These are phyloP conservation scores for Saitozyma podzolica DNA, from an alignment of 768 basidiomycete genomes.

Conservation along the genomic window DNA sequence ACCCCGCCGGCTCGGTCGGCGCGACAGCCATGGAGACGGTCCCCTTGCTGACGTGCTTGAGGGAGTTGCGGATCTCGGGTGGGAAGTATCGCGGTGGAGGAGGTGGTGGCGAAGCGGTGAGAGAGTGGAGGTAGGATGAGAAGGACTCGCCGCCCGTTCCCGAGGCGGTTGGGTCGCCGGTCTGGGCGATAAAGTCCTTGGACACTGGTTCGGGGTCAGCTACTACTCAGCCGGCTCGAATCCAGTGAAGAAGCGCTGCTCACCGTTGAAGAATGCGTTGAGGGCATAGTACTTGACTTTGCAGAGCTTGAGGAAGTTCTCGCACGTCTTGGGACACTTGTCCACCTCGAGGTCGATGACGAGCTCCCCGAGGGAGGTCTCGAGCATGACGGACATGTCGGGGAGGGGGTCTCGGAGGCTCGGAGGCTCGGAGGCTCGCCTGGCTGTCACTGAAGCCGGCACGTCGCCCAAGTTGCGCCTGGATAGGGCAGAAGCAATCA, in stretches of 20 bases:
- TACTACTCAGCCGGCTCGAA: neutral
- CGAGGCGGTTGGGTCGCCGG: constrained; percentile 92
- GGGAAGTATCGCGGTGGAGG: constrained; percentile 72
- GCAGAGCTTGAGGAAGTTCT: constrained; percentile 97
- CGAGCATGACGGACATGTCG: constrained; percentile 88
- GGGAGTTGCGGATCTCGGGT: constrained; percentile 65
- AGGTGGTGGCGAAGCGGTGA: constrained; percentile 56
- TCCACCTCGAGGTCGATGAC: constrained; percentile 95
- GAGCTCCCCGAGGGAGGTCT: constrained; percentile 94
- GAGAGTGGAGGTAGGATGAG: constrained; percentile 65
- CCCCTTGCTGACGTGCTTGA: constrained; percentile 81
- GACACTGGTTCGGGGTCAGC: constrained; percentile 63
- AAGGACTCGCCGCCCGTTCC: constrained; percentile 91
- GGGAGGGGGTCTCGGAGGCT: neutral
- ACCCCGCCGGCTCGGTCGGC: constrained; percentile 63
- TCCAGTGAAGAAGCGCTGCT: constrained; percentile 41
- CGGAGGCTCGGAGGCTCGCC: no score
- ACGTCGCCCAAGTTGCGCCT: no score
- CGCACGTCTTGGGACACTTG: constrained; percentile 81
- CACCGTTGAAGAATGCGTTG: constrained; percentile 97
- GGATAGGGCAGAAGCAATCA: no score
- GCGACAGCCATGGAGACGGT: constrained; percentile 98
- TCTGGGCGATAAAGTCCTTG: constrained; percentile 94
- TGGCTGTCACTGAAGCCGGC: no score
- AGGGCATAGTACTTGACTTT: constrained; percentile 97